Percentiles rank a stretch among this genome's conserved stretches.
Conservation (phyloP, 805 yeast genomes). For the Wickerhamomyces alni region DNA sequence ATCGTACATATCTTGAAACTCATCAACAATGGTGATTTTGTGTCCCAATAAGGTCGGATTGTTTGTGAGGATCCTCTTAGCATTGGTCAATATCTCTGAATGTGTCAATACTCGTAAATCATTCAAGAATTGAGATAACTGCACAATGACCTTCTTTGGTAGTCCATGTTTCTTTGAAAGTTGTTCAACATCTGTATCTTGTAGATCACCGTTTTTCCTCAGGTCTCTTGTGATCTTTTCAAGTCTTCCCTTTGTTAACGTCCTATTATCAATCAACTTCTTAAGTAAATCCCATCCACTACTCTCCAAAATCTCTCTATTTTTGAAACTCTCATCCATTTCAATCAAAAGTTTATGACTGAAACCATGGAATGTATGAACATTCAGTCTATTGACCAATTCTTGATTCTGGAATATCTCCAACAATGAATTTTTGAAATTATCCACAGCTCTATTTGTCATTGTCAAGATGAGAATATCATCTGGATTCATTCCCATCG, state of each 20-base stretch:
- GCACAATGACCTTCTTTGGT: not conserved
- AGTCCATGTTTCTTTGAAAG: not conserved
- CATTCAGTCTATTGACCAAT: slow-evolving; percentile 27
- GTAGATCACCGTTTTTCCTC: not conserved
- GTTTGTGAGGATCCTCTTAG: slow-evolving; percentile 27
- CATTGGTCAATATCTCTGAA: slow-evolving; percentile 21
- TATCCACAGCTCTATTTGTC: slow-evolving; percentile 64
- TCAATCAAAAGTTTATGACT: slow-evolving; percentile 44
- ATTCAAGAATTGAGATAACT: slow-evolving; percentile 7
- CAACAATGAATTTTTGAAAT: slow-evolving; percentile 28
- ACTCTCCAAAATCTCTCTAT: slow-evolving; percentile 46
- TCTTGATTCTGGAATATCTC: slow-evolving; percentile 28
- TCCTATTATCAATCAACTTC: slow-evolving; percentile 23
- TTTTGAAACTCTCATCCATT: slow-evolving; percentile 15
- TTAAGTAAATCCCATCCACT: slow-evolving; percentile 43
- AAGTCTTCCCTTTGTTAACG: slow-evolving; percentile 8
- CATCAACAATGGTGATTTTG: slow-evolving; percentile 56
- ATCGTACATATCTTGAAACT: slow-evolving; percentile 65
- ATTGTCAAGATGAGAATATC: slow-evolving; percentile 58
- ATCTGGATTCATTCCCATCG: slow-evolving; percentile 35
- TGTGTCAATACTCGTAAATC: slow-evolving; percentile 13
- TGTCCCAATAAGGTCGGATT: slow-evolving; percentile 19
- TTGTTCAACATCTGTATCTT: not conserved
- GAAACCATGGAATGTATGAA: slow-evolving; percentile 61
- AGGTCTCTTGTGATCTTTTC: slow-evolving; percentile 1